Conservation (phyloP, 2,329 filamentous ascomycete genomes). For the Arthrobotrys iridis region DNA sequence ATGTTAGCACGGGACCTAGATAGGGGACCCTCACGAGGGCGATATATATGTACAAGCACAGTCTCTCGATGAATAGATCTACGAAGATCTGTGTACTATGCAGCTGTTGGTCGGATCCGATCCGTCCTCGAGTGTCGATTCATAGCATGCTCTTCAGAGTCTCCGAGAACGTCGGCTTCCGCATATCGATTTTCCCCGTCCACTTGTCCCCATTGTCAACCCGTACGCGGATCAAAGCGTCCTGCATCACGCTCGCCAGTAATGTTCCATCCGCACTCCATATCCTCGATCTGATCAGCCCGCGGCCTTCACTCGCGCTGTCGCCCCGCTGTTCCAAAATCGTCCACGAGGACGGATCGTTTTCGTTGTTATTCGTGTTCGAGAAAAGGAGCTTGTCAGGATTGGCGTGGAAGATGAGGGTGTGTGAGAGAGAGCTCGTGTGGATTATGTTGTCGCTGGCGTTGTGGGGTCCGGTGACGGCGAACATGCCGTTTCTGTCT, state of each 20-base stretch:
- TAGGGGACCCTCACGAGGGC: no score
- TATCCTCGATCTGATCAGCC: constrained; percentile 42
- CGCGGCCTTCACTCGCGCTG: constrained; percentile 48
- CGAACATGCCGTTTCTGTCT: constrained; percentile 51
- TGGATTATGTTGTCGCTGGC: constrained; percentile 43
- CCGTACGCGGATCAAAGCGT: constrained; percentile 42
- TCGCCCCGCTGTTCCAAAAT: constrained; percentile 44
- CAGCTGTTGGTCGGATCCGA: no score
- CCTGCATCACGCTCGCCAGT: constrained; percentile 41
- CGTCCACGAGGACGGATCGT: constrained; percentile 23
- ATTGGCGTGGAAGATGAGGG: constrained; percentile 49
- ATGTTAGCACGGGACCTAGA: no score
- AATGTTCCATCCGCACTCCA: constrained; percentile 45
- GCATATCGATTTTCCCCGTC: constrained; percentile 7
- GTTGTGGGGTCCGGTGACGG: constrained; percentile 44
- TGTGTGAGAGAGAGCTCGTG: constrained; percentile 50
- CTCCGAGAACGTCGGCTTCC: constrained; percentile 40
- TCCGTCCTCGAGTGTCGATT: not conserved
- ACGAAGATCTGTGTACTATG: no score
- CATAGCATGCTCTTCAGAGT: constrained; percentile 40
- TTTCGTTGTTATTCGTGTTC: not conserved
- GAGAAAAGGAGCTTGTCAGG: constrained; percentile 42
- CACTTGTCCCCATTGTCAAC: constrained; percentile 8
- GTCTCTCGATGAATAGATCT: no score
- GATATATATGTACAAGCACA: no score